These are phyloP conservation scores for Taphrina deformans DNA, from an alignment of 1,139 yeast species.

Conservation along the genomic window DNA sequence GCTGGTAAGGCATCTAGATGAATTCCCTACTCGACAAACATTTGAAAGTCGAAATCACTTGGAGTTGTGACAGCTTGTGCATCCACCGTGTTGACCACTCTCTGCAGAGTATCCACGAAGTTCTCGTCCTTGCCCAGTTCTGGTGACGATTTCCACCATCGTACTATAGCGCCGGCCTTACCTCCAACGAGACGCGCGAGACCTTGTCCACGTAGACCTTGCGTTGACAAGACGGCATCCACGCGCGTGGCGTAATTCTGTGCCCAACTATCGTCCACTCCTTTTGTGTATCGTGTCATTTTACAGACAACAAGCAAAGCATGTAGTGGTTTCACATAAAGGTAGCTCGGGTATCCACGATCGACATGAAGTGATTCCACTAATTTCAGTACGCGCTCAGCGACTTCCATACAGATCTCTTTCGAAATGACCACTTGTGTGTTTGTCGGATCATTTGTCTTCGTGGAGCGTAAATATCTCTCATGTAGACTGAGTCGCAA, in stretches of 20 bases:
- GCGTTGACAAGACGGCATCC: neutral
- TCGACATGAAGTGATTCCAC: neutral
- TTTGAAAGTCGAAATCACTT: conserved; percentile 3
- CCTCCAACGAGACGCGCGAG: neutral
- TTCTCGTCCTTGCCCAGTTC: neutral
- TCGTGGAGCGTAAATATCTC: neutral
- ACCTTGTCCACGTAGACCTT: conserved; percentile 2
- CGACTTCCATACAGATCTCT: neutral
- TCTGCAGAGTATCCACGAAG: neutral
- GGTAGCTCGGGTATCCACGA: neutral
- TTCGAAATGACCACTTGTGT: neutral
- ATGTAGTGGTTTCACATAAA: conserved; percentile 1
- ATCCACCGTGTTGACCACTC: conserved; percentile 1
- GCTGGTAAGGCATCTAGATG: no score
- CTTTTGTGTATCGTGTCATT: conserved; percentile 1
- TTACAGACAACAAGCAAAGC: conserved; percentile 1
- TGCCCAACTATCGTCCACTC: neutral
- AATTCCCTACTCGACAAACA: neutral
- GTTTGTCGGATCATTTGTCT: neutral
- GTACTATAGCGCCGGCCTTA: neutral
- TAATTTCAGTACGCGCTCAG: neutral
- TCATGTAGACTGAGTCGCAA: conserved; percentile 2
- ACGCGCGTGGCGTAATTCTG: neutral
- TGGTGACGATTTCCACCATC: neutral
- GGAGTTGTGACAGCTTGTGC: neutral